Base-by-base conservation (phyloP, 1,139 yeast species). In the Zygosaccharomyces sapae region DNA sequence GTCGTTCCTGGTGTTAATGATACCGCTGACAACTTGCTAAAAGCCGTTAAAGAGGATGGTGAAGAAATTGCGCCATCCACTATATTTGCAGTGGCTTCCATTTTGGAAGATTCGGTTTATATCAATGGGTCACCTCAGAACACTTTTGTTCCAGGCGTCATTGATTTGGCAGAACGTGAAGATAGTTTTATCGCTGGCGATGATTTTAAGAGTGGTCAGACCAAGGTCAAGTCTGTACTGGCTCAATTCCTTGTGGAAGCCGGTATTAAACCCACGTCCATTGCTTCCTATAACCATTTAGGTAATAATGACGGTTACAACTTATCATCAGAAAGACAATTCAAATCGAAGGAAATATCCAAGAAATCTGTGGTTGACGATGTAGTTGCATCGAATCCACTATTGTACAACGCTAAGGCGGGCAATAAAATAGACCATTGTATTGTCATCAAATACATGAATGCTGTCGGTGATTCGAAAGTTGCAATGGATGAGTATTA, bases 401-500 rank as follows among this genome's bases (percentile, higher is more conserved):
- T 90, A 59, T 75, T 90, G 58, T 90, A 89, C 77, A 87, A 88
- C 66, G 83, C 86, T 51, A 83, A 86, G 69, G 67, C 74, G 40
- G 96, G 96, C 49, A 79, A 81, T 58, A 79, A 77, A 54, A 86
- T 90, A 55, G 97, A 90, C 65, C 97, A 90, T 71, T 86, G 96
- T 71, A 89, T 90, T 68, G 97, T 90, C 55, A 90, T 90, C 74
- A 90, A 90, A 73, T 89, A 90, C 69, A 73, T 90, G 65, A 86
- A 87, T 51, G 97, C 97, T 7, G 97, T 90, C 47, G 96, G 96
- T 41, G 97, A 90, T 70, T 83, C 95, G 57, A 90, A 90, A 76
- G 96, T 90, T 54, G 97, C 97, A 47, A 90, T 90, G 97, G 97
- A 90, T 70, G 97, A 90, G 74, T 90, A 90, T 72, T 88, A 89